These are phyloP conservation scores for Flueggea neowawraea DNA, from an alignment of 441 rosid genomes.

Conservation along the genomic window DNA sequence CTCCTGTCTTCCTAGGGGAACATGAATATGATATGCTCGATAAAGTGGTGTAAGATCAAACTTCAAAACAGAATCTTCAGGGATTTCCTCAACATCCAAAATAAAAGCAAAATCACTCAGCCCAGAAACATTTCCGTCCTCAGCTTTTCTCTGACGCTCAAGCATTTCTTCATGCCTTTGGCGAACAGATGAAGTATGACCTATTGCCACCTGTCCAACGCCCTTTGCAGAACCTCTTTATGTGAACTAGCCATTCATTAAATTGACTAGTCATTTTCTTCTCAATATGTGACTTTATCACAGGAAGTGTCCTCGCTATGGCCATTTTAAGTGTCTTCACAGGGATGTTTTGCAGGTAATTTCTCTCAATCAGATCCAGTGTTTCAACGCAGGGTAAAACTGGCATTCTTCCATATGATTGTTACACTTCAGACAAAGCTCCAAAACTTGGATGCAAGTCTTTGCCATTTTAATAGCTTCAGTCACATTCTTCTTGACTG, in stretches of 20 bases:
- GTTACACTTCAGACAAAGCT: slow-evolving; percentile 79
- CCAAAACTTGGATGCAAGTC: slow-evolving; percentile 70
- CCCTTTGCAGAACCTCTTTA: slow-evolving; percentile 76
- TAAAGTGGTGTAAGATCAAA: slow-evolving; percentile 88
- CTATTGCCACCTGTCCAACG: slow-evolving; percentile 95
- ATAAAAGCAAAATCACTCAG: slow-evolving; percentile 59
- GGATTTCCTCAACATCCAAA: slow-evolving; percentile 73
- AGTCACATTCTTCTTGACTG: slow-evolving; percentile 73
- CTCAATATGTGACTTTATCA: slow-evolving; percentile 74
- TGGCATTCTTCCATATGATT: slow-evolving; percentile 59
- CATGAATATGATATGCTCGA: slow-evolving; percentile 83
- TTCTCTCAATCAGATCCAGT: slow-evolving; percentile 70
- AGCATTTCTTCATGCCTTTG: slow-evolving; percentile 91
- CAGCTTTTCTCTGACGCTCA: slow-evolving; percentile 85
- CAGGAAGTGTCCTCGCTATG: slow-evolving; percentile 69
- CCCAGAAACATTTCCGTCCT: slow-evolving; percentile 69
- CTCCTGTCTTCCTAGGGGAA: slow-evolving; percentile 67
- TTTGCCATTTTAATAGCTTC: slow-evolving; percentile 79
- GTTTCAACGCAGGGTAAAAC: slow-evolving; percentile 82
- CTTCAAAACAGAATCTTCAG: slow-evolving; percentile 70
- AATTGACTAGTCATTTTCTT: slow-evolving; percentile 79
- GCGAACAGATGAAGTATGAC: slow-evolving; percentile 66
- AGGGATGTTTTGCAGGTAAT: slow-evolving; percentile 68
- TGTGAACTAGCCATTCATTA: slow-evolving; percentile 87
- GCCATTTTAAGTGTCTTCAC: slow-evolving; percentile 54